These are phyloP conservation scores for Teratosphaeria zuluensis DNA, from an alignment of 2,329 filamentous ascomycete species.

Conservation along the genomic window DNA sequence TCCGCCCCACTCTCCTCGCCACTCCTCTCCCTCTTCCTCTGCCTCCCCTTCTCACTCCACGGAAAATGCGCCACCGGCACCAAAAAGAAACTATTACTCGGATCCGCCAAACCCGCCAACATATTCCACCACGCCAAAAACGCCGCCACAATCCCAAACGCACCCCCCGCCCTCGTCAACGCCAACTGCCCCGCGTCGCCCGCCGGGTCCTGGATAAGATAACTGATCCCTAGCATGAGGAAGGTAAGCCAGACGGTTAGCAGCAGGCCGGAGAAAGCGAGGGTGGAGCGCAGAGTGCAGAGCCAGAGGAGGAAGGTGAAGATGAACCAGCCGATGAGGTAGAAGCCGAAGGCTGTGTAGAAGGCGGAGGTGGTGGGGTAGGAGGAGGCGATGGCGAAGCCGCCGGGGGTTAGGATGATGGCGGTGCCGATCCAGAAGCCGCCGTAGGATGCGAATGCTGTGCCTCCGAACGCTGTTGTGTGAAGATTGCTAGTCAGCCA, in stretches of 20 bases:
- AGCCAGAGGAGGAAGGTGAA: constrained; percentile 67
- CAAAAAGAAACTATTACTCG: constrained; percentile 24
- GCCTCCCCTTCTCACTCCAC: constrained; percentile 23
- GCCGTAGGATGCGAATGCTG: constrained; percentile 47
- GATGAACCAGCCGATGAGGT: constrained; percentile 61
- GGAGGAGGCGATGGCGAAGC: constrained; percentile 51
- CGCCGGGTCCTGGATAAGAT: constrained; percentile 36
- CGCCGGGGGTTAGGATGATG: constrained; percentile 59
- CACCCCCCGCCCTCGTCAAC: constrained; percentile 58
- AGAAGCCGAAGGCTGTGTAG: constrained; percentile 59
- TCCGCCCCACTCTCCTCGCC: background rate
- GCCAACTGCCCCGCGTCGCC: constrained; percentile 15
- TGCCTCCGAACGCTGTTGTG: constrained; percentile 55
- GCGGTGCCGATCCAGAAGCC: constrained; percentile 75
- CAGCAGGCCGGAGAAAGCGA: constrained; percentile 71
- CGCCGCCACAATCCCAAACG: constrained; percentile 58
- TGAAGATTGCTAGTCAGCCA: background rate
- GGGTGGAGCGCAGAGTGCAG: constrained; percentile 65
- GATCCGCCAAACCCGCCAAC: constrained; percentile 68
- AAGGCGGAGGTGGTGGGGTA: constrained; percentile 33
- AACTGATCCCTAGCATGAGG: constrained; percentile 58
- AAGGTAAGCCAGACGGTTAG: constrained; percentile 64
- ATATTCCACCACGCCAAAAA: constrained; percentile 86
- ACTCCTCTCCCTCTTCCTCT: background rate
- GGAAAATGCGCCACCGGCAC: constrained; percentile 27